Percentiles rank a stretch among this genome's conserved stretches.
phyloP scores from a whole-genome alignment of 768 basidiomycete genomes.

The Pilatotrama ljubarskyi region DNA sequence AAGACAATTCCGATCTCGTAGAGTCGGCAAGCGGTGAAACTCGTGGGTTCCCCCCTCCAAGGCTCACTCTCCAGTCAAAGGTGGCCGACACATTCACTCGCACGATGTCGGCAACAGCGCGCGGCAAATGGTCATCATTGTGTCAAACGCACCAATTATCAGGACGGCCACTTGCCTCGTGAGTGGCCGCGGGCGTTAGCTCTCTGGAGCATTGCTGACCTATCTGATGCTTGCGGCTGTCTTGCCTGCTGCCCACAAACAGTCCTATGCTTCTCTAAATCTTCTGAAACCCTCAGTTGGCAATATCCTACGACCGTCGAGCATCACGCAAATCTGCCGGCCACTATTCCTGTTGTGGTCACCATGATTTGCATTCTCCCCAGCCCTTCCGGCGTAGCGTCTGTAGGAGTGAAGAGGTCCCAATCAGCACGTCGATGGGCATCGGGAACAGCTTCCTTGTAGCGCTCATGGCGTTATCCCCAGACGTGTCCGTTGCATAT shows the following conservation, averaged over 20 bases:
- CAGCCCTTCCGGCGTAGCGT: not conserved
- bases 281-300: not conserved
- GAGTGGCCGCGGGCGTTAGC: not conserved
- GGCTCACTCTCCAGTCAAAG: not conserved
- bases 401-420: not conserved
- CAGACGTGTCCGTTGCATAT: not conserved
- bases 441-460: not conserved
- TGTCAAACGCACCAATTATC: constrained; percentile 8
- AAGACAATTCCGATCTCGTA: too few relatives aligned
- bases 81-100: not conserved
- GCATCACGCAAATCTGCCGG: not conserved
- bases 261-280: not conserved
- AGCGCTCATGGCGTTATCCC: not conserved
- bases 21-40: too few relatives aligned
- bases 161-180: not conserved
- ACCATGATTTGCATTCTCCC: not conserved
- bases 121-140: not conserved
- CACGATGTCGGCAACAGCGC: not conserved
- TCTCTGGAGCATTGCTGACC: not conserved
- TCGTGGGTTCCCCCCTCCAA: too few relatives aligned
- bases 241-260: not conserved
- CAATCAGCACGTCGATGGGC: not conserved
- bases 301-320: not conserved
- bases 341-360: not conserved
- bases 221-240: not conserved